Percentiles rank a stretch among this genome's conserved stretches.
phyloP scores from a whole-genome alignment of 768 basidiomycete species.

The Tricholoma flavovirens region DNA sequence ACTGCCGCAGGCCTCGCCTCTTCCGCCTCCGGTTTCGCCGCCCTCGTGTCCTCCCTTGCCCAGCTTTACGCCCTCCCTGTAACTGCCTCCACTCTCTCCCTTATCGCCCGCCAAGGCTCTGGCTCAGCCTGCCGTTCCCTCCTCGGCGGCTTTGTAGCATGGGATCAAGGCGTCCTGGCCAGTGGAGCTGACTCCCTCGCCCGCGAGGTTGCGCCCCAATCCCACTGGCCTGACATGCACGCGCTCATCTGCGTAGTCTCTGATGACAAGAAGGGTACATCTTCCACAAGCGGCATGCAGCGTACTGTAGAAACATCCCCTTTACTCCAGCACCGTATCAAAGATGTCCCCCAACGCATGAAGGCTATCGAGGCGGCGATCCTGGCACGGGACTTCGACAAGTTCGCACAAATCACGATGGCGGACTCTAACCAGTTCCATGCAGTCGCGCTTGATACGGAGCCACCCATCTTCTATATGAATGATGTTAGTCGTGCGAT shows the following conservation, averaged over 20 bases:
- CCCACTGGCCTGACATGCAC: slow-evolving; percentile 93
- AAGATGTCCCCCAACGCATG: slow-evolving; percentile 81
- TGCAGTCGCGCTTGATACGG: slow-evolving; percentile 93
- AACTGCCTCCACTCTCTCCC: slow-evolving; percentile 75
- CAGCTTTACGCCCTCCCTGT: slow-evolving; percentile 79
- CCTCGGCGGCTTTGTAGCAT: slow-evolving; percentile 95
- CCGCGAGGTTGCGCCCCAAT: slow-evolving; percentile 74
- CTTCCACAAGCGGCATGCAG: slow-evolving; percentile 96
- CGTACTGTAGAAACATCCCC: slow-evolving; percentile 89
- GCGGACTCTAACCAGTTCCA: slow-evolving; percentile 98
- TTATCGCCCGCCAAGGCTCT: slow-evolving; percentile 95
- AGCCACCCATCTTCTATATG: slow-evolving; percentile 98
- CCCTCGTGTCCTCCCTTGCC: slow-evolving; percentile 85
- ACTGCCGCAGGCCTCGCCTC: slow-evolving; percentile 98
- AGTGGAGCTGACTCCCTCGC: slow-evolving; percentile 87
- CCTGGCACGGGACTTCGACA: slow-evolving; percentile 69
- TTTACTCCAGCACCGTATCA: slow-evolving; percentile 86
- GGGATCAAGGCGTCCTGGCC: slow-evolving; percentile 66
- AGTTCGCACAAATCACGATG: slow-evolving; percentile 92
- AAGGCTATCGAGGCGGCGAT: slow-evolving; percentile 77
- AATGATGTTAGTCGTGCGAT: slow-evolving; percentile 96
- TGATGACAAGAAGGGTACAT: slow-evolving; percentile 95
- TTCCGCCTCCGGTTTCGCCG: slow-evolving; percentile 95
- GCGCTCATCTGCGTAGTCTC: slow-evolving; percentile 96
- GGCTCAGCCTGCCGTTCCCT: slow-evolving; percentile 98